Percentiles rank a stretch among this genome's conserved stretches.
phyloP scores from a whole-genome alignment of 805 yeast species.

The Ogataea paraovalis region DNA sequence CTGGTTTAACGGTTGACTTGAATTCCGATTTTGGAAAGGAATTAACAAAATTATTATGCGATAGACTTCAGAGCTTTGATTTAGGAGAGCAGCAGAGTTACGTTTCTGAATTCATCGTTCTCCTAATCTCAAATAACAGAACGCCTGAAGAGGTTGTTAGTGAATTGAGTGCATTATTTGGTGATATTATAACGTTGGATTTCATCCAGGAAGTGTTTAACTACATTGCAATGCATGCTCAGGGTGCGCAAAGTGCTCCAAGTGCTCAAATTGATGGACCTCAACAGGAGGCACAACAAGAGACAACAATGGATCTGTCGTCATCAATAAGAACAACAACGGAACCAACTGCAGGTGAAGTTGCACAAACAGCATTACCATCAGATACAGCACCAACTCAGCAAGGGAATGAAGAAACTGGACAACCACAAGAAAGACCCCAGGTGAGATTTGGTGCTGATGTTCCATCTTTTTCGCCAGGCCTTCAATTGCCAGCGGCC shows the following conservation, averaged over 20 bases:
- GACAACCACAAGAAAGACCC: conserved; percentile 13
- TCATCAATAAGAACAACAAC: conserved; percentile 13
- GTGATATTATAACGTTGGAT: conserved; percentile 52
- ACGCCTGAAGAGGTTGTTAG: conserved; percentile 53
- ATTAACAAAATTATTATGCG: conserved; percentile 40
- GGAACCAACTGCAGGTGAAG: too few species aligned
- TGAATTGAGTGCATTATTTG: conserved; percentile 60
- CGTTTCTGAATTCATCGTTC: conserved; percentile 71
- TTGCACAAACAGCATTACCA: conserved; percentile 15
- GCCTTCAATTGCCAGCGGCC: conserved; percentile 1
- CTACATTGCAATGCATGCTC: conserved; percentile 37
- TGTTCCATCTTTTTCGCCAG: neutral
- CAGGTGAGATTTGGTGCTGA: conserved; percentile 26
- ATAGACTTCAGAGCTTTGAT: conserved; percentile 37
- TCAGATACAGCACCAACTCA: conserved; percentile 12
- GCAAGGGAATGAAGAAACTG: conserved; percentile 15
- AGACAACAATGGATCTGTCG: neutral
- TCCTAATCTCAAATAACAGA: conserved; percentile 66
- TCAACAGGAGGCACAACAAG: neutral
- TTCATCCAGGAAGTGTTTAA: conserved; percentile 55
- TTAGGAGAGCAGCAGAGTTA: conserved; percentile 51
- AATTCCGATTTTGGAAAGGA: conserved; percentile 37
- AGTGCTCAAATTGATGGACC: too few species aligned
- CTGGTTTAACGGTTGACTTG: conserved; percentile 22
- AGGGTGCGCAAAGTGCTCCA: too few species aligned